Conservation (phyloP, 1,284 basidiomycete genomes). For the Takashimella koratensis region DNA sequence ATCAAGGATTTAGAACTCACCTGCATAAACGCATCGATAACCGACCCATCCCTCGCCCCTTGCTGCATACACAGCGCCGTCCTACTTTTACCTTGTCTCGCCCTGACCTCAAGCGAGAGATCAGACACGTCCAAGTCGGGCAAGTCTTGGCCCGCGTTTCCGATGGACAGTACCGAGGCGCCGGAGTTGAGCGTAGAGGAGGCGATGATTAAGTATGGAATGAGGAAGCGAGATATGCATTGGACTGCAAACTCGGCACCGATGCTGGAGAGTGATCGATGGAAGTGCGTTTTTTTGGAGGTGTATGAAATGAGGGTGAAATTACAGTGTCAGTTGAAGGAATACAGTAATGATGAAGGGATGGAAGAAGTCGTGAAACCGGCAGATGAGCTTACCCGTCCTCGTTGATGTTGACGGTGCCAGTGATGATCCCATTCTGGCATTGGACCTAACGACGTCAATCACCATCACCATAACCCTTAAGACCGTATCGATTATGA, state of each 20-base stretch:
- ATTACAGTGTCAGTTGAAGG: too few relatives aligned
- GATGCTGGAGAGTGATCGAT: background rate
- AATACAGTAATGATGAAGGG: too few relatives aligned
- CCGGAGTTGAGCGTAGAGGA: background rate
- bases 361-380: too few relatives aligned
- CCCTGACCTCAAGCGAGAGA: slow-evolving; percentile 4
- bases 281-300: too few relatives aligned
- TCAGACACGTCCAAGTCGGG: slow-evolving; percentile 10
- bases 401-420: too few relatives aligned
- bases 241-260: slow-evolving; percentile 8
- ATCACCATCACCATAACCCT: too few relatives aligned
- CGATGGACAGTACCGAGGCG: slow-evolving; percentile 12
- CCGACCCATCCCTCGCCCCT: slow-evolving; percentile 15
- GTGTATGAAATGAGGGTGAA: too few relatives aligned
- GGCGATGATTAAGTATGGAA: slow-evolving; percentile 8
- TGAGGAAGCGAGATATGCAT: slow-evolving; percentile 13
- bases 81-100: background rate
- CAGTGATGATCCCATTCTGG: too few relatives aligned
- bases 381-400: slow-evolving; percentile 1
- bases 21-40: slow-evolving; percentile 14
- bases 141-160: slow-evolving; percentile 10
- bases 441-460: too few relatives aligned
- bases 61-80: slow-evolving; percentile 10
- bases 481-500: too few relatives aligned
- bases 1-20: too few relatives aligned